Conservation (phyloP, 352 stramenopile genomes). For the Phytophthora litchii region DNA sequence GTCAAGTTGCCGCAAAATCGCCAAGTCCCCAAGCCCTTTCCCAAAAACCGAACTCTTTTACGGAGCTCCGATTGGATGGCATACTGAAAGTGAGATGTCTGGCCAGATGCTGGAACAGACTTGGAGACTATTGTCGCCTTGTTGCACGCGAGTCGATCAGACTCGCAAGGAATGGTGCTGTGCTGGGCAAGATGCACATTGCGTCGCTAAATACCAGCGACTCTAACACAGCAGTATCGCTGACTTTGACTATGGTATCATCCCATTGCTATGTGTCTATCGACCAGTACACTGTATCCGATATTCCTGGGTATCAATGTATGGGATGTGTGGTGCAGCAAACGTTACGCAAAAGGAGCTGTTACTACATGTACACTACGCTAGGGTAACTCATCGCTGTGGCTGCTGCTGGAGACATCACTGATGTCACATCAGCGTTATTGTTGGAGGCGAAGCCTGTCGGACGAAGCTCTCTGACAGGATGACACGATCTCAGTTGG, state of each 20-base stretch:
- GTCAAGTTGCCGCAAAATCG: slow-evolving; percentile 12
- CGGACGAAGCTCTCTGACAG: background rate
- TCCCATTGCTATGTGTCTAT: too few relatives aligned
- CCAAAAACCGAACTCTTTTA: background rate
- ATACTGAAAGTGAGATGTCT: slow-evolving; percentile 10
- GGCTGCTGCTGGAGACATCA: background rate
- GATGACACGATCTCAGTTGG: slow-evolving; percentile 4
- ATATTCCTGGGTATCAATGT: too few relatives aligned
- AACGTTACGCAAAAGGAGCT: background rate
- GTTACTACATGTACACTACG: slow-evolving; percentile 11
- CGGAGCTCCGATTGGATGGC: background rate
- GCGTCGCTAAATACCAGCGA: slow-evolving; percentile 4
- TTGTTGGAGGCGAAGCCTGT: background rate
- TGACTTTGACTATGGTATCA: too few relatives aligned
- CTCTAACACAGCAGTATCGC: too few relatives aligned
- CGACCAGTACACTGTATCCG: too few relatives aligned
- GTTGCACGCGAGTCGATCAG: slow-evolving; percentile 3
- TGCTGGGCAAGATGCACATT: background rate
- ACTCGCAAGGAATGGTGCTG: background rate
- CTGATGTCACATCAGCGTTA: background rate
- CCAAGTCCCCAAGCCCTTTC: background rate
- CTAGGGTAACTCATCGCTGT: background rate
- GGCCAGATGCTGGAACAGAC: slow-evolving; percentile 14
- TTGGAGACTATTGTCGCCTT: slow-evolving; percentile 2
- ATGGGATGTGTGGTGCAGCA: slow-evolving; percentile 9